Evolutionary conservation across 2,329 filamentous ascomycete genomes (phyloP), one percentile per base, ranked within the genome.

Genomic region (Pyricularia grisea): DNA sequence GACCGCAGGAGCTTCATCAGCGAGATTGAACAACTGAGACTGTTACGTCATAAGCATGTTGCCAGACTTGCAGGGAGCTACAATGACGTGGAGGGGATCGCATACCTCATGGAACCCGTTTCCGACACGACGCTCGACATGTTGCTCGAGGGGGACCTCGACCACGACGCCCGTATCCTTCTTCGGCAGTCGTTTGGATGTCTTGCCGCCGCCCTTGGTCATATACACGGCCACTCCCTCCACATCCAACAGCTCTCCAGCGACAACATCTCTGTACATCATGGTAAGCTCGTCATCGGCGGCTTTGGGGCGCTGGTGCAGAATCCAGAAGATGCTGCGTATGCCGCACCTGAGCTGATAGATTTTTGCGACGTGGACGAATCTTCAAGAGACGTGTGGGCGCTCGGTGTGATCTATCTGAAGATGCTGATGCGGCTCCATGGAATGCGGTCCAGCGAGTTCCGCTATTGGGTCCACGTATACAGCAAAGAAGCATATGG

Each of bases 41-140:
- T 50, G n/a, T 28, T 67, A 36, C 65, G 65, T 11, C 65, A 67
- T 36, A 33, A 55, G 25, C 65, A 67, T 20, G 12, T 67, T 1
- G 25, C 33, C 14, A 67, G 65, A 36, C 25, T 67, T 17, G n/a
- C 65, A 20, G 65, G 65, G 6, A 67, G 65, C 65, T 67, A 67
- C 30, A 55, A 36, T 4, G 65, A 67, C 25, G 17, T 50, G 4
- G 23, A 25, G 42, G 28, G 65, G 14, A 50, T 67, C 42, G 31
- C 65, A 4, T 67, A 67, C 36, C 65, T 67, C 31, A 67, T 67
- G 65, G 65, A 67, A 25, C 65, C 65, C 65, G 65, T 67, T 28
- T 67, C 65, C 33, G 65, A 67, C 23, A 36, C 42, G 17, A 55
- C 23, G 6, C 65, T 67, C 23, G 33, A 55, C 14, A 67, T 50